Evolutionary conservation across 768 basidiomycete species (phyloP).

Genomic region (Lentinula guzmanii): DNA sequence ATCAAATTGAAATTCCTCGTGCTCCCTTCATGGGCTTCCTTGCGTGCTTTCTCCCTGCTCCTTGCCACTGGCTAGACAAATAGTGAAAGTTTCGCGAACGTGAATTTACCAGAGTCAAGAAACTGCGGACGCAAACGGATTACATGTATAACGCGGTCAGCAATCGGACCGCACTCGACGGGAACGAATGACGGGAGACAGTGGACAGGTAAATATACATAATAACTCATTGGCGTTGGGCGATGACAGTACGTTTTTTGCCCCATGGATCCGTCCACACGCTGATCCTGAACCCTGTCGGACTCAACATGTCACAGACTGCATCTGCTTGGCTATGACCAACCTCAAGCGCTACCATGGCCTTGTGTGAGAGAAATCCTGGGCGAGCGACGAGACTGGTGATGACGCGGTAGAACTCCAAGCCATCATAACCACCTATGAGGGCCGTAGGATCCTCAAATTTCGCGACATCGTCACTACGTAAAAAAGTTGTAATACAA

Average conservation of each 20-base stretch:
- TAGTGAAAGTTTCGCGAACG: background rate
- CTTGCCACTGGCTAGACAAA: background rate
- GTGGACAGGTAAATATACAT: background rate
- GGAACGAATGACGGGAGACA: background rate
- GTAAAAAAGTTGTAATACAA: background rate
- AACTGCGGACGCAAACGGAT: background rate
- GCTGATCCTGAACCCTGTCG: slow-evolving; percentile 41
- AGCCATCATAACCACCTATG: slow-evolving; percentile 59
- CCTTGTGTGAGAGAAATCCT: slow-evolving; percentile 46
- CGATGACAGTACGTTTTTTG: slow-evolving; percentile 66
- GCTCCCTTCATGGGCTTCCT: background rate
- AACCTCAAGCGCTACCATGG: slow-evolving; percentile 72
- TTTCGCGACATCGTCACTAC: slow-evolving; percentile 56
- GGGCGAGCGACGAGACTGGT: slow-evolving; percentile 47
- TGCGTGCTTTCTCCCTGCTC: background rate
- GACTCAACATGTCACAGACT: slow-evolving; percentile 53
- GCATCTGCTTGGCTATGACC: slow-evolving; percentile 64
- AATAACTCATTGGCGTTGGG: slow-evolving; percentile 27
- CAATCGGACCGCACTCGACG: background rate
- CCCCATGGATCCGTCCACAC: slow-evolving; percentile 83
- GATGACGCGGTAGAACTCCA: slow-evolving; percentile 72
- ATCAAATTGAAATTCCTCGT: too few relatives aligned
- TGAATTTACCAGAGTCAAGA: background rate
- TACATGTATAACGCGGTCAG: background rate
- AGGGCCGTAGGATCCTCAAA: slow-evolving; percentile 83